These are phyloP conservation scores for Coemansia reversa DNA, from an alignment of 192 early-diverging fungal genomes.

Conservation along the genomic window DNA sequence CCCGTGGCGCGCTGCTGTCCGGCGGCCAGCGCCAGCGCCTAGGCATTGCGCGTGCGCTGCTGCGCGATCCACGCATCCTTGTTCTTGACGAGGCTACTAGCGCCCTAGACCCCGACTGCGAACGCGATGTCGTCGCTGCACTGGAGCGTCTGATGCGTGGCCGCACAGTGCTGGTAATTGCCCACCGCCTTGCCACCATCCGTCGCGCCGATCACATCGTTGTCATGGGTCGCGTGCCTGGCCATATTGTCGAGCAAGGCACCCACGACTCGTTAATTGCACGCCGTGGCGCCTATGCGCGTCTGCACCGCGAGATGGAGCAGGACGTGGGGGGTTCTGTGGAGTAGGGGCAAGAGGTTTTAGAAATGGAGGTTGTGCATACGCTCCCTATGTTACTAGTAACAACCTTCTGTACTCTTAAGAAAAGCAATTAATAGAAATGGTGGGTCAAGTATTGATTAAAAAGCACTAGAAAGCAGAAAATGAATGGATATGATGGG, in stretches of 20 bases:
- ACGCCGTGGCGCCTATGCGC: constrained; percentile 46
- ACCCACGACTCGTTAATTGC: constrained; percentile 48
- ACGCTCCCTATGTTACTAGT: too few species aligned
- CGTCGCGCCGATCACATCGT: constrained; percentile 74
- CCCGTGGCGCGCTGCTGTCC: constrained; percentile 57
- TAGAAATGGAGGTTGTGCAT: too few species aligned
- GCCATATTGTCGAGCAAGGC: constrained; percentile 55
- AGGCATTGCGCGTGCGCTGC: constrained; percentile 61
- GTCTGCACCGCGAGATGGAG: constrained; percentile 25
- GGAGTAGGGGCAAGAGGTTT: background rate
- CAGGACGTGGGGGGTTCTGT: background rate
- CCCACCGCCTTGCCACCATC: constrained; percentile 81
- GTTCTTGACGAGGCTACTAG: constrained; percentile 80
- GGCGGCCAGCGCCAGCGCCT: constrained; percentile 66
- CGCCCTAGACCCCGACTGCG: constrained; percentile 72
- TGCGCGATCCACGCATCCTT: constrained; percentile 67
- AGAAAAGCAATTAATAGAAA: too few species aligned
- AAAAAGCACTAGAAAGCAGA: background rate
- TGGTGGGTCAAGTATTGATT: background rate
- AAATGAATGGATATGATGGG: background rate
- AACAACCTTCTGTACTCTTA: too few species aligned
- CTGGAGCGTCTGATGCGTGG: constrained; percentile 69
- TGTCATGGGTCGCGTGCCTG: constrained; percentile 60
- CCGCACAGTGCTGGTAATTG: constrained; percentile 82
- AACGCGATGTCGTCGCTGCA: constrained; percentile 70